Evolutionary conservation across 805 yeast species (phyloP).

Genomic region (Pichia californica): DNA sequence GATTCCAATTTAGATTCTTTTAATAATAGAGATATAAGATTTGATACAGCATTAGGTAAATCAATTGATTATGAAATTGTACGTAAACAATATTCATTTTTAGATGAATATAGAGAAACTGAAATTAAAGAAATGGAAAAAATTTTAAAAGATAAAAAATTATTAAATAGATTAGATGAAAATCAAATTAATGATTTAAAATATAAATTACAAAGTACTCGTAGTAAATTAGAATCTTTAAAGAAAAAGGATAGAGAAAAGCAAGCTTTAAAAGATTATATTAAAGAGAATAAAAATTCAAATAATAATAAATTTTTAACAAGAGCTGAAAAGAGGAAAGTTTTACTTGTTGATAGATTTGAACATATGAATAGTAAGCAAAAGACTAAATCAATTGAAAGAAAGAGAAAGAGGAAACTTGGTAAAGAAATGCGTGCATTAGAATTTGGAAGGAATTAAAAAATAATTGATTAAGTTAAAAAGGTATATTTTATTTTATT

Average conservation of each 20-base stretch:
- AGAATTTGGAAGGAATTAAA: slow-evolving; percentile 27
- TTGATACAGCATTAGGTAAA: slow-evolving; percentile 84
- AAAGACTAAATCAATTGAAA: slow-evolving; percentile 76
- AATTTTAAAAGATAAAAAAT: slow-evolving; percentile 50
- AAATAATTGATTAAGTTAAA: neutral
- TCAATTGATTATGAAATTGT: slow-evolving; percentile 56
- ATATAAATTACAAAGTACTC: slow-evolving; percentile 53
- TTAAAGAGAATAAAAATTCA: slow-evolving; percentile 33
- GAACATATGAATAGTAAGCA: slow-evolving; percentile 65
- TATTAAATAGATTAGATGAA: slow-evolving; percentile 33
- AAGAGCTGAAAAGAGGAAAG: slow-evolving; percentile 63
- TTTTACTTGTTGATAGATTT: slow-evolving; percentile 71
- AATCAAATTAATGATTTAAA: slow-evolving; percentile 48
- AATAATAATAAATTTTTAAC: slow-evolving; percentile 57
- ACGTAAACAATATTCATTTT: slow-evolving; percentile 73
- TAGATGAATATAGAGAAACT: slow-evolving; percentile 75
- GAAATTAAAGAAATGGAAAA: slow-evolving; percentile 60
- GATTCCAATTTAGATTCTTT: slow-evolving; percentile 1
- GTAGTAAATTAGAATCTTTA: slow-evolving; percentile 60
- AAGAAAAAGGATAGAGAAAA: slow-evolving; percentile 70
- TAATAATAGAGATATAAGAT: slow-evolving; percentile 64
- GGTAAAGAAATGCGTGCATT: slow-evolving; percentile 67
- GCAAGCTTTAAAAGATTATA: slow-evolving; percentile 52
- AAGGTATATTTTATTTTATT: neutral
- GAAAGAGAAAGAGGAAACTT: slow-evolving; percentile 78